phyloP scores from a whole-genome alignment of 2,329 filamentous ascomycete species.

The Hypoxylon sp. region DNA sequence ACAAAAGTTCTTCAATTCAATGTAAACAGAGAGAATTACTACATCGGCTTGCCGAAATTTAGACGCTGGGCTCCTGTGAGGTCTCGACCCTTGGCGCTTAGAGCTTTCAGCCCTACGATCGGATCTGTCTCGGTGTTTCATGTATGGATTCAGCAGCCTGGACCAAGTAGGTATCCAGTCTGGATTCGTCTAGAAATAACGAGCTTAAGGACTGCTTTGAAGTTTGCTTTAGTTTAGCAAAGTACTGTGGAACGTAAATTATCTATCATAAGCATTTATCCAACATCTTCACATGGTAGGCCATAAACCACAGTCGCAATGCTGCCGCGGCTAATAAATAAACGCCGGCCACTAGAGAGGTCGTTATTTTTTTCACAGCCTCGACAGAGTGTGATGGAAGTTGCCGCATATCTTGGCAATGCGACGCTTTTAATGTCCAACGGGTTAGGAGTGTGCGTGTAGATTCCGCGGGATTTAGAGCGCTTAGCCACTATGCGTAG shows the following conservation, averaged over 20 bases:
- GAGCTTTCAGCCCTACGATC: constrained; percentile 40
- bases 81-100: constrained; percentile 24
- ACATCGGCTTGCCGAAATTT: constrained; percentile 15
- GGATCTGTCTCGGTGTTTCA: constrained; percentile 29
- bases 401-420: constrained; percentile 38
- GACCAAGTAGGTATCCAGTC: no score
- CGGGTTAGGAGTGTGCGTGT: constrained; percentile 9
- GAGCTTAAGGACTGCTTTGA: no score
- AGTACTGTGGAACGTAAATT: no score
- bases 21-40: constrained; percentile 6
- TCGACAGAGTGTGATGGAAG: constrained; percentile 6
- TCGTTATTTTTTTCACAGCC: constrained; percentile 1
- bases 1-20: constrained; percentile 22
- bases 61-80: constrained; percentile 2
- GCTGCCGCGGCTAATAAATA: constrained; percentile 20
- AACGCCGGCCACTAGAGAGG: constrained; percentile 10
- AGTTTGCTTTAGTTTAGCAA: no score
- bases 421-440: constrained; percentile 28
- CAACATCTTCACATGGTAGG: background rate
- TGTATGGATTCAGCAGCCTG: background rate
- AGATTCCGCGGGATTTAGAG: constrained; percentile 11
- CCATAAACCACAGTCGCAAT: background rate
- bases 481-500: constrained; percentile 11
- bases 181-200: background rate
- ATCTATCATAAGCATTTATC: background rate